Evolutionary conservation across 257 asterid genomes (phyloP).

Genomic region (Jacaranda copaia): DNA sequence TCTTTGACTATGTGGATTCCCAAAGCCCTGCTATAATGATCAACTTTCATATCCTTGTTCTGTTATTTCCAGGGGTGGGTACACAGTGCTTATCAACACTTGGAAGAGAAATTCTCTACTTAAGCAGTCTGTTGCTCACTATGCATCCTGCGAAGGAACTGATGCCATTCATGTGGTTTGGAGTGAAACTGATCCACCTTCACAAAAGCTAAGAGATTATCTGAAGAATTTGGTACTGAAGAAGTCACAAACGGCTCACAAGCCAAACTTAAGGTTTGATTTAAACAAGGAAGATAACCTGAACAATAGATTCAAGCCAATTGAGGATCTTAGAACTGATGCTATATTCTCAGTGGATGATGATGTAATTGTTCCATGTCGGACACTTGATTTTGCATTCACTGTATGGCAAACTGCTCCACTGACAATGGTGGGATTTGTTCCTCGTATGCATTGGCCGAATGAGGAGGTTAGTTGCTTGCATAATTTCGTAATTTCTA

Average conservation of each 20-base stretch:
- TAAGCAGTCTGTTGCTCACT: slow-evolving; percentile 72
- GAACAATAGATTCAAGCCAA: slow-evolving; percentile 69
- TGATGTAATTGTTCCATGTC: slow-evolving; percentile 67
- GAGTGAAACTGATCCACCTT: slow-evolving; percentile 65
- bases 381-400: slow-evolving; percentile 64
- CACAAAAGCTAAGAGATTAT: slow-evolving; percentile 46
- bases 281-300: slow-evolving; percentile 61
- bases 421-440: slow-evolving; percentile 69
- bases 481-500: not conserved
- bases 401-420: slow-evolving; percentile 73
- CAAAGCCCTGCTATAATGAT: not conserved
- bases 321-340: slow-evolving; percentile 60
- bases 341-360: slow-evolving; percentile 77
- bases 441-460: slow-evolving; percentile 75
- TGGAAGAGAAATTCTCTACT: slow-evolving; percentile 68
- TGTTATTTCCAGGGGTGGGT: slow-evolving; percentile 57
- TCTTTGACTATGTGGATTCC: not conserved
- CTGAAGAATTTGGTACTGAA: slow-evolving; percentile 49
- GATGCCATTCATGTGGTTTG: slow-evolving; percentile 67
- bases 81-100: slow-evolving; percentile 69
- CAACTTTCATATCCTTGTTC: not conserved
- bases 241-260: slow-evolving; percentile 53
- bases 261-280: slow-evolving; percentile 65
- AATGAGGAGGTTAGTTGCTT: slow-evolving; percentile 52
- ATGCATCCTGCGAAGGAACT: slow-evolving; percentile 67